Evolutionary conservation across 179 eudicot species (phyloP).

Genomic region (Vitellaria paradoxa): DNA sequence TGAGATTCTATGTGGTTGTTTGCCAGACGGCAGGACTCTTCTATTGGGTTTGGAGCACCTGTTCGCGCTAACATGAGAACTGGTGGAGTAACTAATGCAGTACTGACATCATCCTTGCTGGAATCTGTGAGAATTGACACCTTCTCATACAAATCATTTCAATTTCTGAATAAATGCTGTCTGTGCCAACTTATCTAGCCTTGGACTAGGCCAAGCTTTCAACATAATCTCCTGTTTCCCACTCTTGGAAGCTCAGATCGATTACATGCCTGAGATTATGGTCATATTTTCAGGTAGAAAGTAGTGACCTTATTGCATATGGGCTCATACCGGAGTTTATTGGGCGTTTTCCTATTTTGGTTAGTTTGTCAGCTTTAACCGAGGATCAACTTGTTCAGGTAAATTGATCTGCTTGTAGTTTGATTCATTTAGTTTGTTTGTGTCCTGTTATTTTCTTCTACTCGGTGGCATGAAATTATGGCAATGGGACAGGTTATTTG

Average conservation of each 20-base stretch:
- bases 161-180: not conserved
- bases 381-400: conserved; percentile 80
- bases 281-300: conserved; percentile 51
- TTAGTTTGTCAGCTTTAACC: conserved; percentile 61
- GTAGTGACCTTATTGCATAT: conserved; percentile 70
- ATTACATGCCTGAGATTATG: not conserved
- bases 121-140: conserved; percentile 45
- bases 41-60: conserved; percentile 80
- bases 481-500: conserved; percentile 4
- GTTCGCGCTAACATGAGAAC: conserved; percentile 71
- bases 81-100: conserved; percentile 40
- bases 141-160: conserved; percentile 11
- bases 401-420: not conserved
- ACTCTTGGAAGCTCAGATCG: conserved; percentile 2
- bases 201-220: not conserved
- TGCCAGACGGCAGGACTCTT: conserved; percentile 66
- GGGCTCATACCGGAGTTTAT: conserved; percentile 78
- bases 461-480: not conserved
- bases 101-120: conserved; percentile 54
- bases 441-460: not conserved
- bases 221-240: conserved; percentile 3
- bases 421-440: not conserved
- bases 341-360: conserved; percentile 71
- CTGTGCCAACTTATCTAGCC: not conserved
- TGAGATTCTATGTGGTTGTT: conserved; percentile 1